Percentiles rank a stretch among this genome's conserved stretches.
Evolutionary conservation across 441 rosid genomes (phyloP).

Genomic region (Corymbia citriodora): DNA sequence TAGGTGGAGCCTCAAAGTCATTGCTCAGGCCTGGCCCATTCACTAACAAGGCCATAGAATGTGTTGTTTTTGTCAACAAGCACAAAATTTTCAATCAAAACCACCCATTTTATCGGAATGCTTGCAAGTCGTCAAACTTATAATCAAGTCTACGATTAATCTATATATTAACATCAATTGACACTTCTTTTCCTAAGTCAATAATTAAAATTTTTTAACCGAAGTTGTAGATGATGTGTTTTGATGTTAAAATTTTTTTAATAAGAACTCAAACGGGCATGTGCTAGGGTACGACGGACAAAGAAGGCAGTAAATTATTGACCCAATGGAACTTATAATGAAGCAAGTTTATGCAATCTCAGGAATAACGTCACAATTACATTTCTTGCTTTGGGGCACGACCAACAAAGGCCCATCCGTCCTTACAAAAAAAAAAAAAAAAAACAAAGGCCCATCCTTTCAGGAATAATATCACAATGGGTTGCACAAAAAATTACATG

Average conservation of each 20-base stretch:
- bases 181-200: background rate
- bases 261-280: background rate
- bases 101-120: background rate
- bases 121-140: fast-evolving
- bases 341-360: no score
- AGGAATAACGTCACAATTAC: no score
- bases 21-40: background rate
- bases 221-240: background rate
- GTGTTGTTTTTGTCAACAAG: fast-evolving
- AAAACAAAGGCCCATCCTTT: no score
- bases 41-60: background rate
- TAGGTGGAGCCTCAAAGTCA: background rate
- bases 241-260: background rate
- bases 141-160: background rate
- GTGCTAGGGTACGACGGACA: no score
- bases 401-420: no score
- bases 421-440: no score
- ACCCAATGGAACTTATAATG: no score
- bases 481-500: no score
- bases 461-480: no score
- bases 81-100: background rate
- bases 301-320: no score
- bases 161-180: background rate
- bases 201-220: background rate
- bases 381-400: no score